Evolutionary conservation across 1,284 basidiomycete species (phyloP).

Genomic region (Neotropicomus parvogracilis): DNA sequence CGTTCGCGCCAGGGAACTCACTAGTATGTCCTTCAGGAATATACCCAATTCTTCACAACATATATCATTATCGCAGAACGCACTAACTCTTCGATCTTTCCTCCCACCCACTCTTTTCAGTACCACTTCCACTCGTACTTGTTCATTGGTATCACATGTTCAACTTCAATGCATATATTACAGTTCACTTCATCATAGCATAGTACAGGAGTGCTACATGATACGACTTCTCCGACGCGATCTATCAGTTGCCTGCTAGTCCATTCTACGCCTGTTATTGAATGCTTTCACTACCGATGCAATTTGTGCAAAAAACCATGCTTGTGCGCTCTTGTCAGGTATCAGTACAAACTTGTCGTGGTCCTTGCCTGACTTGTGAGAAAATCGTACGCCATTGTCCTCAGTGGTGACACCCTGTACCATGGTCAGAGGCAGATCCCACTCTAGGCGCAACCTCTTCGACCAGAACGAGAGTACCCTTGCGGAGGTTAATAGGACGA

Average conservation of each 20-base stretch:
- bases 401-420: conserved; percentile 88
- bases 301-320: conserved; percentile 76
- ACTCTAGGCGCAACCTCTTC: conserved; percentile 80
- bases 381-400: conserved; percentile 84
- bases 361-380: conserved; percentile 69
- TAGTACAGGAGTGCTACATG: conserved; percentile 26
- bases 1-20: conserved; percentile 22
- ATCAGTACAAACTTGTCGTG: conserved; percentile 75
- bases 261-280: conserved; percentile 70
- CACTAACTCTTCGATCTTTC: conserved; percentile 15
- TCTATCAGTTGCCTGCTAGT: conserved; percentile 34
- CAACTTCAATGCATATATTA: conserved; percentile 29
- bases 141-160: conserved; percentile 22
- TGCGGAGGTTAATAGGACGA: conserved; percentile 78
- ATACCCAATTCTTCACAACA: conserved; percentile 26
- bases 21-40: conserved; percentile 18
- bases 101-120: conserved; percentile 22
- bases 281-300: conserved; percentile 70
- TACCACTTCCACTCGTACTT: conserved; percentile 25
- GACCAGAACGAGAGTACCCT: conserved; percentile 85
- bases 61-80: conserved; percentile 24
- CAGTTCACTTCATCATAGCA: conserved; percentile 13
- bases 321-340: conserved; percentile 67
- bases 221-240: conserved; percentile 15
- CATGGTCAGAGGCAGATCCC: conserved; percentile 89